These are phyloP conservation scores for Spiraea crenata DNA, from an alignment of 331 rosid species.

Conservation along the genomic window DNA sequence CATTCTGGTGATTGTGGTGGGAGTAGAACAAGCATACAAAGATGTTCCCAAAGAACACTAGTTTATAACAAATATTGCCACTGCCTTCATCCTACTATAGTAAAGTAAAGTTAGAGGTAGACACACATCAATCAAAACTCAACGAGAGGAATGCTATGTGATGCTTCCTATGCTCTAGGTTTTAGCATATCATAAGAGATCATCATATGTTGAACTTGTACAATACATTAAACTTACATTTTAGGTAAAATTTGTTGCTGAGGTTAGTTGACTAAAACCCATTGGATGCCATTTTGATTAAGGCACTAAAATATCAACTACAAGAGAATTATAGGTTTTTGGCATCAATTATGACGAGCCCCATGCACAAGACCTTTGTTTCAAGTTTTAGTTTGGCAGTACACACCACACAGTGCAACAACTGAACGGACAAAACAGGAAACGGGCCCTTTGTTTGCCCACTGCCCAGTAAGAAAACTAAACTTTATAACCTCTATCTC, in stretches of 20 bases:
- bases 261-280: slow-evolving; percentile 2
- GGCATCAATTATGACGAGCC: background rate
- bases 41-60: background rate
- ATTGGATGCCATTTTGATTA: background rate
- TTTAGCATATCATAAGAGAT: background rate
- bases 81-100: background rate
- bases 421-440: background rate
- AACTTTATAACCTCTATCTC: background rate
- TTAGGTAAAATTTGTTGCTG: background rate
- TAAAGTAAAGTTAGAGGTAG: background rate
- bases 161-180: background rate
- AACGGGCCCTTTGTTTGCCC: no score
- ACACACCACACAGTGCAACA: background rate
- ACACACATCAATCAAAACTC: background rate
- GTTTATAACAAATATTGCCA: background rate
- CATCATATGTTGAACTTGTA: background rate
- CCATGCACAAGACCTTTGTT: background rate
- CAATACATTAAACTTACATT: background rate
- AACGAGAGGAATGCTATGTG: background rate
- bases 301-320: background rate
- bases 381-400: background rate
- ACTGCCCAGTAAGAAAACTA: background rate
- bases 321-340: background rate
- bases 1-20: background rate
- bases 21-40: background rate